Evolutionary conservation across 1,284 basidiomycete genomes (phyloP).

Genomic region (Trametes hirsuta): DNA sequence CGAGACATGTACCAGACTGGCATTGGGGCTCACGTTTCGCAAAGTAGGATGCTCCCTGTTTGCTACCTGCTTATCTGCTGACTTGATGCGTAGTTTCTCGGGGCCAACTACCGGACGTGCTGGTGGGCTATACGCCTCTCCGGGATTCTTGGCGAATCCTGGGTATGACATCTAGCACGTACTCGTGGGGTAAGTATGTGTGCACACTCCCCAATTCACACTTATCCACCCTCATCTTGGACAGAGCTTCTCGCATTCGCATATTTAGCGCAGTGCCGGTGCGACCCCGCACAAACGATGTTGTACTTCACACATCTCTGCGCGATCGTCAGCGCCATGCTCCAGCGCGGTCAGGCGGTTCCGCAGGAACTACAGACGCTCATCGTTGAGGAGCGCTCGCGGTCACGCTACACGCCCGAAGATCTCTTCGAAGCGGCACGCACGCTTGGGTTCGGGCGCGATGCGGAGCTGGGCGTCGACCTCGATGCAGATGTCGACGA

Average conservation of each 20-base stretch:
- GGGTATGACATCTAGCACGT: conserved; percentile 67
- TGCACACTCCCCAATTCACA: background rate
- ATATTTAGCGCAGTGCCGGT: conserved; percentile 78
- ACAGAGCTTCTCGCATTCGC: conserved; percentile 76
- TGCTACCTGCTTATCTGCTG: conserved; percentile 1
- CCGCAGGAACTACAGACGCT: conserved; percentile 56
- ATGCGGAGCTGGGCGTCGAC: conserved; percentile 60
- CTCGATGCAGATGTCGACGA: conserved; percentile 71
- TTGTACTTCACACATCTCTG: conserved; percentile 64
- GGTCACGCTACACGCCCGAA: conserved; percentile 62
- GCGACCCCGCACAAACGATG: conserved; percentile 65
- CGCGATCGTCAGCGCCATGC: conserved; percentile 51
- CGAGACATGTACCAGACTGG: conserved; percentile 71
- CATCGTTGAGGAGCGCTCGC: conserved; percentile 58
- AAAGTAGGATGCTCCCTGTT: conserved; percentile 51
- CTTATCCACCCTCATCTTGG: conserved; percentile 37
- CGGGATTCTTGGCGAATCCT: conserved; percentile 49
- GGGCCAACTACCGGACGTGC: conserved; percentile 45
- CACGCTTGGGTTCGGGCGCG: conserved; percentile 67
- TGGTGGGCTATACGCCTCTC: conserved; percentile 43
- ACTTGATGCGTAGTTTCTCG: conserved; percentile 49
- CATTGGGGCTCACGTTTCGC: conserved; percentile 75
- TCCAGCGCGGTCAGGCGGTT: conserved; percentile 46
- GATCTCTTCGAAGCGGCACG: conserved; percentile 52
- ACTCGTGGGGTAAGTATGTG: conserved; percentile 55